Base-by-base conservation (phyloP, 768 basidiomycete genomes). In the Suillus discolor region DNA sequence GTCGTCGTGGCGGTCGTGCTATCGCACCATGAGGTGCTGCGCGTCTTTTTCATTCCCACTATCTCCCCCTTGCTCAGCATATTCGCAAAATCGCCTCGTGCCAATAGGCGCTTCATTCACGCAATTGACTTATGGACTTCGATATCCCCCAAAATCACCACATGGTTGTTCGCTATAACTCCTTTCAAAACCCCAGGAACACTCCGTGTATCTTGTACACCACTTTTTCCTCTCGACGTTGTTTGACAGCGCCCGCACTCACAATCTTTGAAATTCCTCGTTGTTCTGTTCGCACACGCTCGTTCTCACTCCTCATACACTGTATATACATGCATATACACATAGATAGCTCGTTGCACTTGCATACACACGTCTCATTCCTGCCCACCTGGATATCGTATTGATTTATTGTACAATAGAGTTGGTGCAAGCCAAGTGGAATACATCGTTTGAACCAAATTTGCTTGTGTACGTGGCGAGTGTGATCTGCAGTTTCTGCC, bases 251-350 rank as follows among this genome's bases (percentile, higher is more conserved):
- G 64, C 20, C n/a, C 70, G 71, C 68, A 55, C 71, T 66, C 60
- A 73, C 72, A 41, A 60, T 76, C 74, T 13, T 71, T 73, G 36
- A 64, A 11, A 42, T 59, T 28, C 28, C 4, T 55, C 57, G 60
- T 15, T 16, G 39, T 62, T 25, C 47, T 66, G 31, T 68, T 67
- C 64, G 69, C 71, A 28, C 72, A 75, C 74, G 62, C 71, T 77
- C 74, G 38, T 75, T 75, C 20, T 65, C 60, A 16, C 13, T 38
- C 69, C 74, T 75, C 75, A 72, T 68, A 72, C 74, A 76, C 62
- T 77, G 76, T 74, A 77, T 75, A 77, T 76, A 74, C 74, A 71
- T 72, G 76, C 71, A 77, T 76, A 77, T 75, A 70, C 74, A 76
- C 77, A 75, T 76, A 77, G 73, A 77, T 74, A 44, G 64, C 63